phyloP scores from a whole-genome alignment of 148 eudicot genomes.

The Salicornia ramosissima region DNA sequence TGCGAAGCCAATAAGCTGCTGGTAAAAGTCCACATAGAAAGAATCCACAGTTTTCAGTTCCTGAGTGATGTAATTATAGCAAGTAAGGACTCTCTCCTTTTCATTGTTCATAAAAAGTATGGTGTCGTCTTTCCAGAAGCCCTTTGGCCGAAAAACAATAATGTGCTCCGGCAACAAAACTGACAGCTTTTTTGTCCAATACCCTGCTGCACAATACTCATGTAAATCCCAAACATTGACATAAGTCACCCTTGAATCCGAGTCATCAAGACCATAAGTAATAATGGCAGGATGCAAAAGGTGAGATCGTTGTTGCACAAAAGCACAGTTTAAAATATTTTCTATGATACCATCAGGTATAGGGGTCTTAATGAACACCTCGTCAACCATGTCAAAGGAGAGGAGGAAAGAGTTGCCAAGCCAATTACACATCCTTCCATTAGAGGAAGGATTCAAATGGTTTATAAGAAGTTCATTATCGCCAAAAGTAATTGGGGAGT shows the following conservation, averaged over 20 bases:
- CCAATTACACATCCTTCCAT: conserved; percentile 6
- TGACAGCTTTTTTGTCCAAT: neutral
- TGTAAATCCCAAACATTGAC: neutral
- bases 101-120: neutral
- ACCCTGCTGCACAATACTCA: conserved; percentile 1
- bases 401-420: neutral
- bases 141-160: neutral
- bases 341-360: neutral
- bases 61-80: neutral
- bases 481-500: neutral
- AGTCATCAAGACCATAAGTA: neutral
- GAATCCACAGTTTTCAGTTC: neutral
- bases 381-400: neutral
- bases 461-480: neutral
- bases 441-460: neutral
- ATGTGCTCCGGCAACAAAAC: neutral
- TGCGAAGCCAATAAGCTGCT: neutral
- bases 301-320: neutral
- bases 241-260: neutral
- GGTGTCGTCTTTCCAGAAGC: neutral
- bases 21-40: neutral
- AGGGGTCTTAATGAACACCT: neutral
- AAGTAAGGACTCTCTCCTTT: too few relatives aligned
- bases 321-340: neutral
- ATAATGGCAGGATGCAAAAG: neutral